phyloP scores from a whole-genome alignment of 305 asterid species.

The Solanum hybrid region DNA sequence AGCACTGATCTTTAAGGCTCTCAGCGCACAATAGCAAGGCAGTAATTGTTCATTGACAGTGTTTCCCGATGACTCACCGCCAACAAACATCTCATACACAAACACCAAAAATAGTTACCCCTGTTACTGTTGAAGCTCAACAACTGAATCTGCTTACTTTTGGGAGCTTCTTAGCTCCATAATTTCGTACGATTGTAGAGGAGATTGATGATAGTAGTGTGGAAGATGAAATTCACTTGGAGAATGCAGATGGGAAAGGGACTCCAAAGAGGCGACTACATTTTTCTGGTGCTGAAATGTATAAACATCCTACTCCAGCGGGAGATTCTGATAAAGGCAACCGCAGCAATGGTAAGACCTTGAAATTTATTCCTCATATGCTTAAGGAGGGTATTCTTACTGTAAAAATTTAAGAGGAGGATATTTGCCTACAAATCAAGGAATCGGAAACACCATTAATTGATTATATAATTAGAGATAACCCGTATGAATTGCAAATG shows the following conservation, averaged over 20 bases:
- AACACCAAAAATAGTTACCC: no score
- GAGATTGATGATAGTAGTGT: neutral
- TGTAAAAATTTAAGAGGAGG: neutral
- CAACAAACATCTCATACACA: no score
- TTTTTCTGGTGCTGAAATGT: neutral
- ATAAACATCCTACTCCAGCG: neutral
- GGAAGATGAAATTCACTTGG: neutral
- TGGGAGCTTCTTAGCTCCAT: neutral
- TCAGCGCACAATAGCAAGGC: no score
- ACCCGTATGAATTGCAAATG: neutral
- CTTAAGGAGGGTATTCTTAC: neutral
- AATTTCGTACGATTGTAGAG: neutral
- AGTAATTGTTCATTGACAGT: no score
- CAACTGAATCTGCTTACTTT: neutral
- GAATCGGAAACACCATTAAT: no score
- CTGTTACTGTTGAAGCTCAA: neutral
- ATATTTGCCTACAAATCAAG: neutral
- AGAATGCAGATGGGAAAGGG: neutral
- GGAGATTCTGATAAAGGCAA: neutral
- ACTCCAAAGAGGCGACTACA: neutral
- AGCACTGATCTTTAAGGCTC: no score
- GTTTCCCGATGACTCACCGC: no score
- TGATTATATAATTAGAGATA: neutral
- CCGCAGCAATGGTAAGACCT: neutral
- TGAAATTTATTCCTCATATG: neutral